A percentile compares a stretch with the other conserved stretches of the same genome.
Conservation (phyloP, 164 flowering plant species). For the Akebia trifoliata region DNA sequence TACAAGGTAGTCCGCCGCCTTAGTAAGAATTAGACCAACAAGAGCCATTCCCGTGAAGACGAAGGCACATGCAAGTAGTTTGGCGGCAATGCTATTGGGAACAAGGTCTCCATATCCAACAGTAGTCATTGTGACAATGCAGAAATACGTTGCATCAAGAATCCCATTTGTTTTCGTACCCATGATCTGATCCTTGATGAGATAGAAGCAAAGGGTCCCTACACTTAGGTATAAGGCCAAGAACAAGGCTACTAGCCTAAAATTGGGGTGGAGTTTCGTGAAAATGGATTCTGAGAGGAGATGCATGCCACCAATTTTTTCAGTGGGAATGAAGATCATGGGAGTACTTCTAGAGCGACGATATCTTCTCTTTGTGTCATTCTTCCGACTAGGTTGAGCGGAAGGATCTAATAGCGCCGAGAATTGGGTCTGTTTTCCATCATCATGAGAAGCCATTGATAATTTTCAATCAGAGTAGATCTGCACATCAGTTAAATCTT, state of each 20-base stretch:
- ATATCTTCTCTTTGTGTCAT: conserved; percentile 22
- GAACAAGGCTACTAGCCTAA: conserved; percentile 31
- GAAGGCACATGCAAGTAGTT: conserved; percentile 65
- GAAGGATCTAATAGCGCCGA: conserved; percentile 21
- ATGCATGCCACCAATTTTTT: conserved; percentile 6
- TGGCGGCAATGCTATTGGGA: conserved; percentile 45
- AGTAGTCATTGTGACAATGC: conserved; percentile 91
- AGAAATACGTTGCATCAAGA: conserved; percentile 73
- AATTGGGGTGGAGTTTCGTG: conserved; percentile 38
- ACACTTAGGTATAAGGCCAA: conserved; percentile 45
- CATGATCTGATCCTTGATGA: conserved; percentile 44
- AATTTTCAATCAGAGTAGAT: too few relatives aligned
- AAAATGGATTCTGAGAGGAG: conserved; percentile 28
- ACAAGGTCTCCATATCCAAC: conserved; percentile 93
- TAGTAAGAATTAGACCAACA: conserved; percentile 55
- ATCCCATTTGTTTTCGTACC: conserved; percentile 67
- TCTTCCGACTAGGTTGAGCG: conserved; percentile 12
- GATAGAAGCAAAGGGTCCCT: conserved; percentile 61
- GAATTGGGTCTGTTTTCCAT: conserved; percentile 32
- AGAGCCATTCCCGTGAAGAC: conserved; percentile 80
- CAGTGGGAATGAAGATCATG: conserved; percentile 17
- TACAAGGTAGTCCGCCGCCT: conserved; percentile 67
- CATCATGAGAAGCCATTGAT: conserved; percentile 12
- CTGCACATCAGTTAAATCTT: too few relatives aligned
- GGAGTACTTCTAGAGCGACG: conserved; percentile 54